Conservation (phyloP, 345 rosid genomes). For the Turritis glabra region DNA sequence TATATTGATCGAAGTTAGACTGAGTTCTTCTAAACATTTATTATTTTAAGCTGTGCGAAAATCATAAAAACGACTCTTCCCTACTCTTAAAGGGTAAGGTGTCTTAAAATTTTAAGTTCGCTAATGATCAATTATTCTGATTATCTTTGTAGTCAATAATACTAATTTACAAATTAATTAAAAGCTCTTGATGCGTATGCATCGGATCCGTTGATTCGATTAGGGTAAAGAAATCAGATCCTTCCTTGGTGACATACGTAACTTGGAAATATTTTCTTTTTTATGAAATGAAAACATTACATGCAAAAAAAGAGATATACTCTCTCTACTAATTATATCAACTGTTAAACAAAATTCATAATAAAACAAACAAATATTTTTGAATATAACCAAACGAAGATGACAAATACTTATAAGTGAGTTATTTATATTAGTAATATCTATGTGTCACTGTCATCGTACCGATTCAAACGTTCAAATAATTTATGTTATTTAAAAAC, state of each 20-base stretch:
- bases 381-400: not conserved
- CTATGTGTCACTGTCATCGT: not conserved
- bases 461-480: not conserved
- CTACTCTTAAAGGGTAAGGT: conserved; percentile 10
- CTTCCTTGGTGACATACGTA: not conserved
- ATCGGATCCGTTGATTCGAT: conserved; percentile 9
- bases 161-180: not conserved
- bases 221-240: not conserved
- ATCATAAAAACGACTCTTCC: conserved; percentile 24
- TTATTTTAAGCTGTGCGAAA: conserved; percentile 3
- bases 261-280: not conserved
- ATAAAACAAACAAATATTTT: not conserved
- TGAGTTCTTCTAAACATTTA: not conserved
- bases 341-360: not conserved
- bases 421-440: not conserved
- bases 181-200: not conserved
- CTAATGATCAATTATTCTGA: conserved; percentile 2
- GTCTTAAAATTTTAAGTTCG: conserved; percentile 5
- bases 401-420: not conserved
- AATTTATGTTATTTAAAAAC: too few relatives aligned
- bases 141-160: conserved; percentile 12
- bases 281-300: not conserved
- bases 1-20: not conserved
- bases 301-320: not conserved
- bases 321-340: too few relatives aligned